These are phyloP conservation scores for Entophlyctis helioformis DNA, from an alignment of 192 early-diverging fungal species.

Conservation along the genomic window DNA sequence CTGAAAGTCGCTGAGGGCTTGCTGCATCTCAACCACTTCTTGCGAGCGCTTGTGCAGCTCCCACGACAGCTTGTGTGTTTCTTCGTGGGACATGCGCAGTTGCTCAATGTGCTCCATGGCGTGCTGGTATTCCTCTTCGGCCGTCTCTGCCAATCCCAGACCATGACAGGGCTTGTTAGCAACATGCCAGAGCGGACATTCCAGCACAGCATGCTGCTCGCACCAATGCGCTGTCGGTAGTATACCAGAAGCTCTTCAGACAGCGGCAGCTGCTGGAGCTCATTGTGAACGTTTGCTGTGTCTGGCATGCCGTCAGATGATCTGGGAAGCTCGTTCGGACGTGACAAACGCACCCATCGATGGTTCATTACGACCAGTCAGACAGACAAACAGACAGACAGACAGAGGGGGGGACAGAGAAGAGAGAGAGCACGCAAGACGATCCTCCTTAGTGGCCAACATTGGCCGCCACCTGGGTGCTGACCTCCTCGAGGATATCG, in stretches of 20 bases:
- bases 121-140: constrained; percentile 24
- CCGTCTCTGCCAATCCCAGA: constrained; percentile 11
- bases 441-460: too few species aligned
- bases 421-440: too few species aligned
- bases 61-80: constrained; percentile 28
- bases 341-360: too few species aligned
- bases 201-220: neutral
- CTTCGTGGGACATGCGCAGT: constrained; percentile 29
- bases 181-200: neutral
- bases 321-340: too few species aligned
- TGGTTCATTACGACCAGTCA: too few species aligned
- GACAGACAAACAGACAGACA: too few species aligned
- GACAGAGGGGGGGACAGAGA: too few species aligned
- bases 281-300: too few species aligned
- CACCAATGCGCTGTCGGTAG: constrained; percentile 19
- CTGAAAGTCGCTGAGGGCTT: constrained; percentile 30
- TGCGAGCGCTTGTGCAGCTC: constrained; percentile 28
- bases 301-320: too few species aligned
- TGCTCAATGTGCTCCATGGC: constrained; percentile 19
- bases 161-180: neutral
- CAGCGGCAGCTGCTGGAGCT: too few species aligned
- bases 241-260: constrained; percentile 21
- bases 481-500: constrained; percentile 55
- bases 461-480: too few species aligned
- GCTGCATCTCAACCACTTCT: constrained; percentile 37